Evolutionary conservation across 2,329 filamentous ascomycete genomes (phyloP), one percentile per base, ranked within the genome.

Genomic region (Ophiosphaerella herpotricha): DNA sequence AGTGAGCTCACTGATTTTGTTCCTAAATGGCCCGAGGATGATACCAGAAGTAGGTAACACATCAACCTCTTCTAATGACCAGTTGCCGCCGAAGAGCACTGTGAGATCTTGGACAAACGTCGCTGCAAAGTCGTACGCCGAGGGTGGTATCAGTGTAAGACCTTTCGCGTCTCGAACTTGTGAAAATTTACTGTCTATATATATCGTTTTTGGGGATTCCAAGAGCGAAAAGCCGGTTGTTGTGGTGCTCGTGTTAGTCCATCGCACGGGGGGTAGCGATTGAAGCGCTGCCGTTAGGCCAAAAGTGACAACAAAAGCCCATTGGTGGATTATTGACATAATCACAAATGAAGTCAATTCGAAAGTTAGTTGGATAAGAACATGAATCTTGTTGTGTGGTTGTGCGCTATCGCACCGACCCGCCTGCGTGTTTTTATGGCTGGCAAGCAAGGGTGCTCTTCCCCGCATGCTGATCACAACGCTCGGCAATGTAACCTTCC

Each of bases 101-200:
- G 69, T 59, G 1, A 83, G 66, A 52, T 83, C 80, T 3, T 74
- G 58, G 18, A 66, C 59, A 48, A 82, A 81, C 0, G 73, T 77
- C 14, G 70, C 59, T 2, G 79, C 80, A 36, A 82, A 82, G 3
- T 81, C 76, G n/a, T 67, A 55, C 1, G 77, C 77, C 0, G 75
- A 77, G 0, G 80, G 80, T 1, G 80, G 80, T 37, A 82, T 82
- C 7, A 82, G 69, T 0, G 79, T 82, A 24, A 81, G 60, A 1
- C 80, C 80, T 42, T 75, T 66, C 0, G 68, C 66, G 46, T 83
- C 80, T 7, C 63, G 68, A 29, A 54, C 58, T 1, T 67, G 58
- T 0, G 77, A 74, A 39, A 82, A 76, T 1, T 49, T 53, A 0
- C 57, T 52, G 4, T 76, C 62, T 8, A 82, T 73, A 48, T 77